Percentiles rank a stretch among this genome's conserved stretches.
Conservation (phyloP, 352 stramenopile genomes). For the Hyaloperonospora arabidopsidis region DNA sequence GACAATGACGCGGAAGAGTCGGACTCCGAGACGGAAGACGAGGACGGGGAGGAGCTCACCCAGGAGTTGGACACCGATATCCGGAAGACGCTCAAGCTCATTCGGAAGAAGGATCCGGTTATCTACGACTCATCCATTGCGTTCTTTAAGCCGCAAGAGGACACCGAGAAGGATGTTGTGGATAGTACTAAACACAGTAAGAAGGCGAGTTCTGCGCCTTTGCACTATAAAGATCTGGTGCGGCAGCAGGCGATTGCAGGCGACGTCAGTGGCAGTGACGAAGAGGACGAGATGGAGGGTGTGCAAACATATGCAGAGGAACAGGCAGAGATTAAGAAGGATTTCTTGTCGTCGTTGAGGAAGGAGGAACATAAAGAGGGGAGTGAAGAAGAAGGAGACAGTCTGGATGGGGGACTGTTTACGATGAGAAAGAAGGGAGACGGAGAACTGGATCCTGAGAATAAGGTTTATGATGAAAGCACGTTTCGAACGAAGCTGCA, state of each 20-base stretch:
- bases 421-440: slow-evolving; percentile 58
- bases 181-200: slow-evolving; percentile 28
- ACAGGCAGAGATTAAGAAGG: slow-evolving; percentile 54
- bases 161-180: slow-evolving; percentile 20
- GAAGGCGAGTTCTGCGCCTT: slow-evolving; percentile 34
- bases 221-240: slow-evolving; percentile 94
- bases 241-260: slow-evolving; percentile 90
- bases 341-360: slow-evolving; percentile 53
- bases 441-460: slow-evolving; percentile 50
- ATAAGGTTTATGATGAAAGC: slow-evolving; percentile 59
- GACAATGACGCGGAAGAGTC: slow-evolving; percentile 54
- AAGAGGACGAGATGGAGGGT: slow-evolving; percentile 37
- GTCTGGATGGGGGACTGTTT: slow-evolving; percentile 66
- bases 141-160: slow-evolving; percentile 80
- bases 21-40: slow-evolving; percentile 77
- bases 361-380: slow-evolving; percentile 22
- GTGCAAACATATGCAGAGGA: slow-evolving; percentile 68
- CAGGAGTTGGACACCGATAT: slow-evolving; percentile 68
- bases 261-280: slow-evolving; percentile 58
- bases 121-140: slow-evolving; percentile 88
- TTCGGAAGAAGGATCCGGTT: slow-evolving; percentile 85
- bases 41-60: slow-evolving; percentile 77
- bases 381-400: slow-evolving; percentile 52
- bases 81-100: slow-evolving; percentile 79
- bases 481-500: slow-evolving; percentile 49